These are phyloP conservation scores for Wickerhamomyces bovis DNA, from an alignment of 805 yeast genomes.

Conservation along the genomic window DNA sequence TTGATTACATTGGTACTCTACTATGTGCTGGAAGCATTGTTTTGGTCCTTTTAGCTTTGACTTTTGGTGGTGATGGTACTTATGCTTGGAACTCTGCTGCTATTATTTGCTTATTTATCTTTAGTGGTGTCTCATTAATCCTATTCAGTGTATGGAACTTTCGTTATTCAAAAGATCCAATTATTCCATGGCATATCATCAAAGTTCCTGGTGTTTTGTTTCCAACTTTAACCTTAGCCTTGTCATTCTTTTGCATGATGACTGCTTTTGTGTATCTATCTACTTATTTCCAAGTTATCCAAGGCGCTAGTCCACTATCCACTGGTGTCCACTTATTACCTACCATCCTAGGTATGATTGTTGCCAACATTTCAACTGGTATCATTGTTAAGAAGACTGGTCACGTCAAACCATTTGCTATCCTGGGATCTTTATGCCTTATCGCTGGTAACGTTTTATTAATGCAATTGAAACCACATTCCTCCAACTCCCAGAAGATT, in stretches of 20 bases:
- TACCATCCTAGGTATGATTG: conserved; percentile 31
- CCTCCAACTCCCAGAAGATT: conserved; percentile 25
- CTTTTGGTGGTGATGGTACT: conserved; percentile 45
- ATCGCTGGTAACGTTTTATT: conserved; percentile 33
- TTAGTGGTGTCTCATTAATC: conserved; percentile 37
- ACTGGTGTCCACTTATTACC: conserved; percentile 42
- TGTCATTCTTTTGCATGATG: conserved; percentile 4
- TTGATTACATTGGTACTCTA: conserved; percentile 46
- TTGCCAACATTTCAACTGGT: conserved; percentile 27
- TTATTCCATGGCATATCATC: not conserved
- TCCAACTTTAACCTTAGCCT: not conserved
- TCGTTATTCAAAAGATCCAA: not conserved
- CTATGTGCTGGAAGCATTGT: conserved; percentile 37
- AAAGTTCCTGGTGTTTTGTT: not conserved
- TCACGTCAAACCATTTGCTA: conserved; percentile 35
- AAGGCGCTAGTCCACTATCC: conserved; percentile 32
- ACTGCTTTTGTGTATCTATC: conserved; percentile 21
- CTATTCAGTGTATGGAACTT: conserved; percentile 19
- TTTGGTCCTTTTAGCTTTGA: conserved; percentile 39
- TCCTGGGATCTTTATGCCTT: conserved; percentile 29
- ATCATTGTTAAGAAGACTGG: conserved; percentile 30
- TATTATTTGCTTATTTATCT: conserved; percentile 39
- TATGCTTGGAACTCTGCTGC: conserved; percentile 45
- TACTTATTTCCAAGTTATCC: conserved; percentile 40
- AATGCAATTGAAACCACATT: conserved; percentile 26